Evolutionary conservation across 352 stramenopile species (phyloP).

Genomic region (Phytophthora citricola): DNA sequence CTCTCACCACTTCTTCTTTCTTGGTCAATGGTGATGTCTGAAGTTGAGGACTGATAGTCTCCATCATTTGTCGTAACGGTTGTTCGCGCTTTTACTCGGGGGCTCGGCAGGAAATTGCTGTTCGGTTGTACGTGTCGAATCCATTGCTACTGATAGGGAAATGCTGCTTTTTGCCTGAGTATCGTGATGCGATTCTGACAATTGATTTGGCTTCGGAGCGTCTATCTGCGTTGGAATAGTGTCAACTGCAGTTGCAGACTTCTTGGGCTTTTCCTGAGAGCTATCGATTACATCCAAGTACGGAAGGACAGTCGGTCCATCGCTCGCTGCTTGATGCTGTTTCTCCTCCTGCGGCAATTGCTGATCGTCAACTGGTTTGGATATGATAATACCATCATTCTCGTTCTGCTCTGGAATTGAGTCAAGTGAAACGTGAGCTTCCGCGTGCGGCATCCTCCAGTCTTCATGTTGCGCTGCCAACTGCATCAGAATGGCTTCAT

Average conservation of each 20-base stretch:
- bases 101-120: constrained; percentile 1
- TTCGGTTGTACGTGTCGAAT: neutral
- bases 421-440: neutral
- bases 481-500: constrained; percentile 66
- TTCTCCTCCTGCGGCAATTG: too few species aligned
- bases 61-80: constrained; percentile 1
- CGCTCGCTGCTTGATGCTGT: neutral
- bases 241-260: too few species aligned
- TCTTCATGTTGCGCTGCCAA: constrained; percentile 31
- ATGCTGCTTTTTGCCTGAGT: neutral
- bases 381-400: neutral
- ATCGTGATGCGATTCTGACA: too few species aligned
- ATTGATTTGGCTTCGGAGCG: too few species aligned
- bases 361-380: too few species aligned
- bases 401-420: neutral
- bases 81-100: neutral
- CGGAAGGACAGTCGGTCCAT: too few species aligned
- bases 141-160: neutral
- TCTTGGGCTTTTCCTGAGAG: too few species aligned
- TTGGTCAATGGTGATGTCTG: constrained; percentile 17
- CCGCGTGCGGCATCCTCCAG: neutral
- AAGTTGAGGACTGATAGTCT: constrained; percentile 20
- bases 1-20: constrained; percentile 16
- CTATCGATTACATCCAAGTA: too few species aligned
- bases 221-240: too few species aligned